These are phyloP conservation scores for Backusella mclennaniae DNA, from an alignment of 192 early-diverging fungal genomes.

Conservation along the genomic window DNA sequence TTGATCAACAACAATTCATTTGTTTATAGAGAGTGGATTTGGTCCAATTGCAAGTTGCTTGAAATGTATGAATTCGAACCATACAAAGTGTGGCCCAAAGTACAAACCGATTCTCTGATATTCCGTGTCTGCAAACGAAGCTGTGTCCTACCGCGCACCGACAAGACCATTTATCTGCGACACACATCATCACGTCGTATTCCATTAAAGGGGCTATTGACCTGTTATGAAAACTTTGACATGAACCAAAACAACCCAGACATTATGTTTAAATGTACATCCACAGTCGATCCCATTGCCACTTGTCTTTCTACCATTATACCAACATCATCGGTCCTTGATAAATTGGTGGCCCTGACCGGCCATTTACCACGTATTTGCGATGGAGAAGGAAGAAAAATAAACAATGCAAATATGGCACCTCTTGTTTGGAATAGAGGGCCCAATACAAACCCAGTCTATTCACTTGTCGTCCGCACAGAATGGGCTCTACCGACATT, in stretches of 20 bases:
- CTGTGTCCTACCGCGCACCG: conserved; percentile 2
- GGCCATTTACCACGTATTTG: conserved; percentile 43
- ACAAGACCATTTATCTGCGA: conserved; percentile 42
- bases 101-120: conserved; percentile 59
- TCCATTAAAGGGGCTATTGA: conserved; percentile 35
- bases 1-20: background rate
- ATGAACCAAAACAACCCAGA: conserved; percentile 7
- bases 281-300: conserved; percentile 9
- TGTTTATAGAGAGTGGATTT: conserved; percentile 47
- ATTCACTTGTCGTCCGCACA: conserved; percentile 56
- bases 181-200: conserved; percentile 41
- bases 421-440: conserved; percentile 57
- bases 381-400: conserved; percentile 22
- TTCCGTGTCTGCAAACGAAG: conserved; percentile 47
- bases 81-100: conserved; percentile 59
- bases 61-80: conserved; percentile 58
- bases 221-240: conserved; percentile 39
- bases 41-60: conserved; percentile 47
- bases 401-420: background rate
- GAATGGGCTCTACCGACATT: conserved; percentile 46
- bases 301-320: conserved; percentile 48
- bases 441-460: conserved; percentile 58
- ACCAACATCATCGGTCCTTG: conserved; percentile 43
- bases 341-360: conserved; percentile 35
- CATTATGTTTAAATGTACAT: conserved; percentile 31